Base-by-base conservation (phyloP, 1,139 yeast species). In the Pichia sp. region DNA sequence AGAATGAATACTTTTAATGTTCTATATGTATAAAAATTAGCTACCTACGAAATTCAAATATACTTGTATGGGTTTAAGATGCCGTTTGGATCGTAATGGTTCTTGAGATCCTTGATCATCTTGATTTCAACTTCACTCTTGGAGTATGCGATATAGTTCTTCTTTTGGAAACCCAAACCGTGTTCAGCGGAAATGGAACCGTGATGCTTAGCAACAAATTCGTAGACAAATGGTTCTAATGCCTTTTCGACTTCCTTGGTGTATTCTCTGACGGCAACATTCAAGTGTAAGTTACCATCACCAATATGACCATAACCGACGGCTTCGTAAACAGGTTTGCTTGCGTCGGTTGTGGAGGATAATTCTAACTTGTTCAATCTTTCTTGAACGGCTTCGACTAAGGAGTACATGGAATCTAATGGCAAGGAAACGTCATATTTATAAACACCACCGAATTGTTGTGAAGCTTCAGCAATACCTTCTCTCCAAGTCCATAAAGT, bases 141-240 rank as follows among this genome's bases (percentile, higher is more conserved):
- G 53, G 95, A 79, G 71, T 91, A 91, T 11, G 84, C 84, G 57
- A 91, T 77, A 66, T 86, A 93, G 62, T 86, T 85, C 59, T 85
- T 87, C 83, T 93, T 93, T 63, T 91, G 96, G 77, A 93, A 87
- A 1, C 99, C 99, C 52, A 93, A 75, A 4, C 99, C 99, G 66
- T 93, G 99, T 67, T 93, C 99, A 37, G 98, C 99, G 51, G 96
- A 85, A 45, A 93, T 84, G 1, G 97, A 89, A 28, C 99, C 99
- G 37, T 81, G 70, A 53, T 83, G 77, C 30, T 68, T 60, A 46
- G 78, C 75, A 52, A 93, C 86, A 86, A 93, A 90, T 70, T 93
- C 95, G 61, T 89, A 93, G 27, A 93, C 93, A 69, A 85, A 91
- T 36, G 98, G 98, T 68, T 93, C 98, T 53, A 93, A 75, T 2